Evolutionary conservation across 208 protist genomes (phyloP).

Genomic region (Porcisia hertigi): DNA sequence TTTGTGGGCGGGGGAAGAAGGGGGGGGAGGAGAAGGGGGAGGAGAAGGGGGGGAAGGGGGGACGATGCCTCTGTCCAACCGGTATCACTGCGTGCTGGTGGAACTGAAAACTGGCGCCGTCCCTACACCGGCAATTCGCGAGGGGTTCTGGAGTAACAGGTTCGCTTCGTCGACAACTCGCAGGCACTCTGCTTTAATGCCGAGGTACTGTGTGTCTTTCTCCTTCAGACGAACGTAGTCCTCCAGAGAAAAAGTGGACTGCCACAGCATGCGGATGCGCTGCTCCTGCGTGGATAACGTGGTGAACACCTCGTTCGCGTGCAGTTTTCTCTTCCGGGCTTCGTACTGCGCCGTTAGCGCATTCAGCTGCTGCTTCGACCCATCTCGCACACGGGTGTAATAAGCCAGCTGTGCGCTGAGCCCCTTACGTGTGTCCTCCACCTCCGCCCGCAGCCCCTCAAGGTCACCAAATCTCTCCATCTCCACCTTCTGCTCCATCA

Average conservation of each 20-base stretch:
- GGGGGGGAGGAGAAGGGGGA: background rate
- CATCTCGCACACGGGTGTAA: conserved; percentile 70
- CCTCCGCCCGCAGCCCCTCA: conserved; percentile 57
- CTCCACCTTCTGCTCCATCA: conserved; percentile 79
- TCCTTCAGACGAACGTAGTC: conserved; percentile 90
- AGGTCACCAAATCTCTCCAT: conserved; percentile 85
- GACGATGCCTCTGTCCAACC: background rate
- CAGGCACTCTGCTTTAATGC: conserved; percentile 83
- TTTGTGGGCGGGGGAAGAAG: background rate
- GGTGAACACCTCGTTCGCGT: conserved; percentile 54
- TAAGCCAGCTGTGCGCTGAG: conserved; percentile 57
- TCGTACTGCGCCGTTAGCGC: conserved; percentile 58
- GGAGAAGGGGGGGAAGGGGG: background rate
- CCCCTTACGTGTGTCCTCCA: conserved; percentile 61
- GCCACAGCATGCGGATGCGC: conserved; percentile 84
- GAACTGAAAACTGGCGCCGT: conserved; percentile 23
- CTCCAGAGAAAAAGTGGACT: conserved; percentile 85
- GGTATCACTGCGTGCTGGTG: background rate
- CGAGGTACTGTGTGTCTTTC: conserved; percentile 87
- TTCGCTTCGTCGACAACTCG: conserved; percentile 87
- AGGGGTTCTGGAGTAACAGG: conserved; percentile 68
- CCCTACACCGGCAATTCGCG: conserved; percentile 26
- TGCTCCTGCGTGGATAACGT: conserved; percentile 78
- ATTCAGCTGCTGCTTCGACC: conserved; percentile 74
- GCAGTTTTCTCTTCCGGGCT: conserved; percentile 46